These are phyloP conservation scores for Fraxinus angustifolia DNA, from an alignment of 305 asterid genomes.

Conservation along the genomic window DNA sequence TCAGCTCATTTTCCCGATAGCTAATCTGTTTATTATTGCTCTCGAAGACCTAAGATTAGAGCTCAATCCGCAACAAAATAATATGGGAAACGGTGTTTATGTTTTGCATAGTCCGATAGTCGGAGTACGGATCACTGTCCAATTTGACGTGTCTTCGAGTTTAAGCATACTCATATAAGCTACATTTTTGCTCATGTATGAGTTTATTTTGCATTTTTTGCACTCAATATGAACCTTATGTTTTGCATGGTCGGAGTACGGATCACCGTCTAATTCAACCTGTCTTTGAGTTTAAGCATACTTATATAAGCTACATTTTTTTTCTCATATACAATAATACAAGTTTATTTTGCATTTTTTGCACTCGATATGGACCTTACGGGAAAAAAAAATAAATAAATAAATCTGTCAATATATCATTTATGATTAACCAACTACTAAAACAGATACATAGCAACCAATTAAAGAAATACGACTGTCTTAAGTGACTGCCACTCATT, in stretches of 20 bases:
- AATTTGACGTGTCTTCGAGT: neutral
- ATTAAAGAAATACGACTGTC: constrained; percentile 1
- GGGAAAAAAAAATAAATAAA: too few relatives aligned
- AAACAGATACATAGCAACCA: constrained; percentile 2
- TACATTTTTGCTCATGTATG: neutral
- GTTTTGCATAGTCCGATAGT: too few relatives aligned
- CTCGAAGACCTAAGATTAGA: neutral
- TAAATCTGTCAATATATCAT: neutral
- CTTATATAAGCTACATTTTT: too few relatives aligned
- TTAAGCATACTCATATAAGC: neutral
- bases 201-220: neutral
- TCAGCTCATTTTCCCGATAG: neutral
- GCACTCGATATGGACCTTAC: neutral
- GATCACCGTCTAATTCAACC: too few relatives aligned
- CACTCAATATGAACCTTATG: neutral
- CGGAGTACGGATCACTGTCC: neutral
- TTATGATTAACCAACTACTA: constrained; percentile 4
- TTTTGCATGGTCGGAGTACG: too few relatives aligned
- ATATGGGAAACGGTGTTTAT: neutral
- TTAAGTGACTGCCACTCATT: neutral
- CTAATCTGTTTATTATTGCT: neutral
- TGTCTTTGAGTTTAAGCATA: too few relatives aligned
- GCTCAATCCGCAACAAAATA: neutral
- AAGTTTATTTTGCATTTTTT: neutral
- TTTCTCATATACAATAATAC: too few relatives aligned